phyloP scores from a whole-genome alignment of 1,284 basidiomycete genomes.

The Cutaneotrichosporon sp. region DNA sequence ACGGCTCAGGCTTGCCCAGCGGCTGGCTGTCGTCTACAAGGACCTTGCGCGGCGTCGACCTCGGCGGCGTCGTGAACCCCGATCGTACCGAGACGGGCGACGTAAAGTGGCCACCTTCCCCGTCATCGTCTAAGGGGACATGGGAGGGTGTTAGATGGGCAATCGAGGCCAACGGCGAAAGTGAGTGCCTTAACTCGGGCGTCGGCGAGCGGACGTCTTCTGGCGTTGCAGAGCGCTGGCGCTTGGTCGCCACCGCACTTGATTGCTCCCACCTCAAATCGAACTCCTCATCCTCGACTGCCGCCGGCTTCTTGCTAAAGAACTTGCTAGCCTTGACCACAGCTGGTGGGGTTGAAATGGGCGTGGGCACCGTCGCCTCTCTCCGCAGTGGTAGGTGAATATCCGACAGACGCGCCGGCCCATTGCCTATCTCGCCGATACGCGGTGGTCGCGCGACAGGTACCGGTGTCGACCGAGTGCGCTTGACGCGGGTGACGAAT shows the following conservation, averaged over 20 bases:
- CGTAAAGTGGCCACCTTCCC: slow-evolving; percentile 4
- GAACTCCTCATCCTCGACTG: slow-evolving; percentile 3
- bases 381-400: slow-evolving; percentile 8
- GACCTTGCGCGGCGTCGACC: slow-evolving; percentile 2
- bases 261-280: slow-evolving; percentile 26
- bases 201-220: slow-evolving; percentile 11
- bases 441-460: slow-evolving; percentile 21
- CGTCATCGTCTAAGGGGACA: slow-evolving; percentile 1
- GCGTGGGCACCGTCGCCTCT: background rate
- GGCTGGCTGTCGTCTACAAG: background rate
- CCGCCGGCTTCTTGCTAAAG: slow-evolving; percentile 16
- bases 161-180: slow-evolving; percentile 20
- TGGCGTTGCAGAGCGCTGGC: slow-evolving; percentile 3
- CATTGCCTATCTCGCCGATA: slow-evolving; percentile 33
- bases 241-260: slow-evolving; percentile 2
- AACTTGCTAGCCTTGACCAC: slow-evolving; percentile 31
- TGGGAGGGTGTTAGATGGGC: background rate
- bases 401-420: slow-evolving; percentile 38
- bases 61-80: slow-evolving; percentile 9
- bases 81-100: slow-evolving; percentile 10
- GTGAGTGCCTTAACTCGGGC: slow-evolving; percentile 13
- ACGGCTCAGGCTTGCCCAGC: slow-evolving; percentile 1
- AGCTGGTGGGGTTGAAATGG: background rate
- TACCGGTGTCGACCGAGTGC: slow-evolving; percentile 14
- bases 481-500: slow-evolving; percentile 34